These are phyloP conservation scores for Fusarium sp. DNA, from an alignment of 2,329 filamentous ascomycete species.

Conservation along the genomic window DNA sequence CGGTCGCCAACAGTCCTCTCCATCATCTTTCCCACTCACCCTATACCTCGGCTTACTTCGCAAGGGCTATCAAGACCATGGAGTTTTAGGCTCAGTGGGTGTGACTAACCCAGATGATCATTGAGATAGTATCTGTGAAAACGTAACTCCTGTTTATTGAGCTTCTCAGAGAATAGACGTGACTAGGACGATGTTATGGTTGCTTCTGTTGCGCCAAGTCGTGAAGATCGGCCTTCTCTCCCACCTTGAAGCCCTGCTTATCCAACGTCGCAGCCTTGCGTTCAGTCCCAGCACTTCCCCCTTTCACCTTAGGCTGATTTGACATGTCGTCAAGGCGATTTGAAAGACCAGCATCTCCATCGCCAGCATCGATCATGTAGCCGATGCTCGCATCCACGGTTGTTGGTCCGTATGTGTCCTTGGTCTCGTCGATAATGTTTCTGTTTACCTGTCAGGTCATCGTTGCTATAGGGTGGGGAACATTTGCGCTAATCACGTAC, in stretches of 20 bases:
- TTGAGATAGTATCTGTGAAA: not conserved
- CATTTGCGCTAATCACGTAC: not conserved
- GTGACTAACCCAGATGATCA: not conserved
- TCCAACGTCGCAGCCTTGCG: not conserved
- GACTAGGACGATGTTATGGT: not conserved
- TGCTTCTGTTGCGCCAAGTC: conserved; percentile 13
- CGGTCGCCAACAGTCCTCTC: not conserved
- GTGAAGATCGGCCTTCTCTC: conserved; percentile 12
- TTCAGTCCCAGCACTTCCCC: not conserved
- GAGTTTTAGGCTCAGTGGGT: not conserved
- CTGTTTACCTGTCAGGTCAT: not conserved
- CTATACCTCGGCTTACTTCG: not conserved
- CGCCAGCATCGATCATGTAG: conserved; percentile 5
- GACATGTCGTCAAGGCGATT: conserved; percentile 3
- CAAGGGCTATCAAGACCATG: not conserved
- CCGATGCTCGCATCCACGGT: conserved; percentile 17
- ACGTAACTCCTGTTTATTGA: not conserved
- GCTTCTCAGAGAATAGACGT: not conserved
- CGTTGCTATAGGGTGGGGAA: not conserved
- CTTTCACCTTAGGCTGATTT: not conserved
- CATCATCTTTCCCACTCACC: not conserved
- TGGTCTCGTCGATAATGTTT: conserved; percentile 20
- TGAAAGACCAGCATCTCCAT: not conserved
- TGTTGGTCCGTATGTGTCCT: not conserved
- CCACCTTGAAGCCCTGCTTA: conserved; percentile 17